Conservation (phyloP, 2,329 filamentous ascomycete genomes). For the Parascedosporium putredinis region DNA sequence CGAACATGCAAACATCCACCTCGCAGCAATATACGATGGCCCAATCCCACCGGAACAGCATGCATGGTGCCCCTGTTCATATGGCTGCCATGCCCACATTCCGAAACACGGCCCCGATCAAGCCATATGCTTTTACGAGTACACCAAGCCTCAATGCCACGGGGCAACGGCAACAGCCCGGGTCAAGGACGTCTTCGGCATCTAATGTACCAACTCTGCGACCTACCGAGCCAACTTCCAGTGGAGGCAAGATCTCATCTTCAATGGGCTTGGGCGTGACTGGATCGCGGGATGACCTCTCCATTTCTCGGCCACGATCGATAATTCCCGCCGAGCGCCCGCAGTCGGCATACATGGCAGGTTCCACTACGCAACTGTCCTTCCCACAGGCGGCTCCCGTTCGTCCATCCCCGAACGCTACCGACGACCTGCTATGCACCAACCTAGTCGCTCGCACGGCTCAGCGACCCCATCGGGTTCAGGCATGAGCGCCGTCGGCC, state of each 20-base stretch:
- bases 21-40: conserved; percentile 39
- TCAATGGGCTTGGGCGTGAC: conserved; percentile 24
- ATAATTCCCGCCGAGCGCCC: conserved; percentile 29
- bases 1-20: conserved; percentile 37
- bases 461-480: conserved; percentile 22
- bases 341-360: conserved; percentile 30
- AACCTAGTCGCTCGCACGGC: conserved; percentile 27
- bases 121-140: conserved; percentile 66
- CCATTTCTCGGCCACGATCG: conserved; percentile 31
- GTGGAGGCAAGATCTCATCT: conserved; percentile 25
- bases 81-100: background rate
- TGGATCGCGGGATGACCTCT: conserved; percentile 43
- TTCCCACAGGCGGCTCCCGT: conserved; percentile 46
- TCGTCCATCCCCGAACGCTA: conserved; percentile 74
- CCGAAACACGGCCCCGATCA: conserved; percentile 46
- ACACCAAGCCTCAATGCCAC: conserved; percentile 54
- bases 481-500: conserved; percentile 15
- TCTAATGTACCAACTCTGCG: conserved; percentile 27
- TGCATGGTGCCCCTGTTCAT: conserved; percentile 36
- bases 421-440: conserved; percentile 50
- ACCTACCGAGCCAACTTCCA: background rate
- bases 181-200: conserved; percentile 35
- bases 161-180: conserved; percentile 39
- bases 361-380: conserved; percentile 34
- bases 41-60: conserved; percentile 37